Base-by-base conservation (phyloP, 2,329 filamentous ascomycete species). In the Tolypocladium guangdongense region DNA sequence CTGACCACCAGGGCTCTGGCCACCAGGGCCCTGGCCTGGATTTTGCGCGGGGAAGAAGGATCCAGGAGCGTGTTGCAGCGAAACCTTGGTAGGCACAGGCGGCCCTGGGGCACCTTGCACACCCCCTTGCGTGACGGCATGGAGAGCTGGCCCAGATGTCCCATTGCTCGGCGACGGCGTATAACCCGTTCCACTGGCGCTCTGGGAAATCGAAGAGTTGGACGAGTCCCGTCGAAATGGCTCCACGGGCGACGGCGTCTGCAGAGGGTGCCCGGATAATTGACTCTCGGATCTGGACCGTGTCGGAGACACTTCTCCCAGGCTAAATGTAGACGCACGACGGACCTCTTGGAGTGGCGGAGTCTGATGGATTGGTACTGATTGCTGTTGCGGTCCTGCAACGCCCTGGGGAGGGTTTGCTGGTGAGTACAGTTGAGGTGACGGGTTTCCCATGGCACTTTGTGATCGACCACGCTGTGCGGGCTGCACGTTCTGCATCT, bases 181-280 rank as follows among this genome's bases (percentile, higher is more conserved):
- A 46, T 50, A 55, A 30, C 24, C 51, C 4, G 45, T 37, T 7
- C 35, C 54, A 20, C 47, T 52, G 7, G 32, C 35, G 32, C 48
- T 50, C 32, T 55, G 56, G 1, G 46, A 35, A 11, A 39, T 20
- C 2, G 53, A 37, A 7, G 56, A 24, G 37, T 54, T 60, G 1
- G 39, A 46, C 11, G 58, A 60, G 30, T 49, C 50, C 20, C 57
- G 54, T 33, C 53, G 55, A 11, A 46, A 50, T 22, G 52, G 22
- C 14, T 58, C 59, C n/a, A 55, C 36, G 7, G 56, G 56, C 1
- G 58, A 57, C 0, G 57, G 57, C 6, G 58, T 58, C 14, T 53
- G 51, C 20, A 59, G 14, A 22, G 57, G 51, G 41, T 49, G 24
- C 12, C 43, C 48, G 1, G 58, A 60, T 2, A 58, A 57, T 24